A percentile compares a stretch with the other conserved stretches of the same genome.
Evolutionary conservation across 2,329 filamentous ascomycete genomes (phyloP).

Genomic region (Aspergillus quadricinctus): DNA sequence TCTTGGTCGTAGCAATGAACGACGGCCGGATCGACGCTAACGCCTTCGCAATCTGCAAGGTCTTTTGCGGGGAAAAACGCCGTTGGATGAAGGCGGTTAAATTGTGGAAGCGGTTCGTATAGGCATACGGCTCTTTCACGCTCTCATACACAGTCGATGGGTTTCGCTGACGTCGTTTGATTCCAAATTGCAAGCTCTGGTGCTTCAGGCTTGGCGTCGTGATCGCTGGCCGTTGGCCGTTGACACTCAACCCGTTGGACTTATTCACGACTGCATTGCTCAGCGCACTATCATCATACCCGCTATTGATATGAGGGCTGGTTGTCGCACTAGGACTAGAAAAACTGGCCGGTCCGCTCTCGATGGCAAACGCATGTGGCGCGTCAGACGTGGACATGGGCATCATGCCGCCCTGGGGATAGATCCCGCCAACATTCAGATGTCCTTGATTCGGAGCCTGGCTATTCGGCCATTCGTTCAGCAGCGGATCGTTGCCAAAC

Average conservation of each 20-base stretch:
- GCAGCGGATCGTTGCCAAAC: slow-evolving; percentile 40
- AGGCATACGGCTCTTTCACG: slow-evolving; percentile 87
- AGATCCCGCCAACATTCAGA: slow-evolving; percentile 33
- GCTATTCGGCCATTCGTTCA: slow-evolving; percentile 44
- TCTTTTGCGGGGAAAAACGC: slow-evolving; percentile 72
- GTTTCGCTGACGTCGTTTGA: slow-evolving; percentile 58
- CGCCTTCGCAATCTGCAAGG: slow-evolving; percentile 77
- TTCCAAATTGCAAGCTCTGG: slow-evolving; percentile 32
- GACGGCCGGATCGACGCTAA: slow-evolving; percentile 86
- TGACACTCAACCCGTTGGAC: slow-evolving; percentile 25
- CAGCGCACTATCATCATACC: slow-evolving; percentile 38
- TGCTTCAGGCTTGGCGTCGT: slow-evolving; percentile 43
- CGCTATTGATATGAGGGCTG: slow-evolving; percentile 46
- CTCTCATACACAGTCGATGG: slow-evolving; percentile 82
- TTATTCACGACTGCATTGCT: slow-evolving; percentile 23
- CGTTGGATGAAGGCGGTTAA: slow-evolving; percentile 75
- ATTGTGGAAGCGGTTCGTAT: slow-evolving; percentile 84
- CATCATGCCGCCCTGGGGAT: slow-evolving; percentile 34
- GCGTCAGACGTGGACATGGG: slow-evolving; percentile 42
- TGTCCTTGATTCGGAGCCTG: slow-evolving; percentile 29
- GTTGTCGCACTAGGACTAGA: slow-evolving; percentile 56
- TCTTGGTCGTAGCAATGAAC: slow-evolving; percentile 86
- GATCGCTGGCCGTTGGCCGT: slow-evolving; percentile 35
- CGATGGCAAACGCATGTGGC: slow-evolving; percentile 59
- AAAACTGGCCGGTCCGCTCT: slow-evolving; percentile 52